A percentile compares a stretch with the other conserved stretches of the same genome.
These are phyloP conservation scores for Aspergillus nanangensis DNA, from an alignment of 495 filamentous ascomycete species.

Conservation along the genomic window DNA sequence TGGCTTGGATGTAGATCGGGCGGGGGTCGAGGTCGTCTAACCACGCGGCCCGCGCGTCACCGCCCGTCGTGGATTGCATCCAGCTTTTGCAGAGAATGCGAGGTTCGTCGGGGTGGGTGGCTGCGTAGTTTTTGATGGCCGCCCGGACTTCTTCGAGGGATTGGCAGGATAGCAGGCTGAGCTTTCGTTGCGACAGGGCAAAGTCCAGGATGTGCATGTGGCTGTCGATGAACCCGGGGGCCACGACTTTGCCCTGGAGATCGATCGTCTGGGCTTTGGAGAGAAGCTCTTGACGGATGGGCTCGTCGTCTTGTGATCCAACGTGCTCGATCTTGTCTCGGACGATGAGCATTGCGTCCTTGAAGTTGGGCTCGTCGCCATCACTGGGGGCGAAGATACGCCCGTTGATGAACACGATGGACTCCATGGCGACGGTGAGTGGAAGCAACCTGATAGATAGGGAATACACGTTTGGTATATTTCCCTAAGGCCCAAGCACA, in stretches of 20 bases:
- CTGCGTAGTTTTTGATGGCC: conserved; percentile 46
- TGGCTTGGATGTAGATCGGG: conserved; percentile 57
- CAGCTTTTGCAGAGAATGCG: conserved; percentile 55
- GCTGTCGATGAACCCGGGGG: conserved; percentile 62
- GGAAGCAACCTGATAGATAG: too few species aligned
- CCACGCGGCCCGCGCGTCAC: conserved; percentile 46
- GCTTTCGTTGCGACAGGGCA: conserved; percentile 54
- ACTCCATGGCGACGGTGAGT: conserved; percentile 21
- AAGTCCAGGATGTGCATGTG: conserved; percentile 61
- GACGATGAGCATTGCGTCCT: conserved; percentile 34
- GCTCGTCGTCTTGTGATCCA: conserved; percentile 32
- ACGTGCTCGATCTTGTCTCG: conserved; percentile 34
- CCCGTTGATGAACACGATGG: conserved; percentile 40
- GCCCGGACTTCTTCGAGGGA: conserved; percentile 49
- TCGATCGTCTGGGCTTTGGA: conserved; percentile 32
- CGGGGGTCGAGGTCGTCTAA: conserved; percentile 49
- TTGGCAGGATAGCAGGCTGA: conserved; percentile 49
- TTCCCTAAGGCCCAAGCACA: too few species aligned
- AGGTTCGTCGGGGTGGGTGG: conserved; percentile 39
- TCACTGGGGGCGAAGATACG: conserved; percentile 36
- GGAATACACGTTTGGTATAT: too few species aligned
- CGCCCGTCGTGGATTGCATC: conserved; percentile 56
- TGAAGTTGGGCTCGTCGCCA: conserved; percentile 26
- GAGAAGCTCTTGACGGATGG: conserved; percentile 23
- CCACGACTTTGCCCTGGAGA: conserved; percentile 42